phyloP scores from a whole-genome alignment of 805 yeast genomes.

The Millerago galiae region DNA sequence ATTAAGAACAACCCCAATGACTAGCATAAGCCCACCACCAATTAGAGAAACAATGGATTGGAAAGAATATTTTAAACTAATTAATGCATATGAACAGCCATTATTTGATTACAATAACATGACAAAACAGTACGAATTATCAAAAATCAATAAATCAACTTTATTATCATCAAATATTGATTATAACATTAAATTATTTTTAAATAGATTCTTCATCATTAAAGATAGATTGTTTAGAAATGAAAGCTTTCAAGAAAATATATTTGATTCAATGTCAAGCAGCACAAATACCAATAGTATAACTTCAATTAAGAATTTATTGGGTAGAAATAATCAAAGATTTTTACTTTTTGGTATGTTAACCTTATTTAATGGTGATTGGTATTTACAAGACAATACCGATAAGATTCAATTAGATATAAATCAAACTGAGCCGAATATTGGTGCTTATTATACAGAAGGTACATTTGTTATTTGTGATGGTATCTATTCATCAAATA shows the following conservation, averaged over 20 bases:
- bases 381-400: slow-evolving; percentile 74
- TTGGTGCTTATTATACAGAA: slow-evolving; percentile 57
- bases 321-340: slow-evolving; percentile 76
- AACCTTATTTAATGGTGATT: slow-evolving; percentile 57
- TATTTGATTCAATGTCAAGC: slow-evolving; percentile 29
- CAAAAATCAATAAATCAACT: slow-evolving; percentile 15
- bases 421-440: slow-evolving; percentile 52
- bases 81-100: slow-evolving; percentile 62
- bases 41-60: slow-evolving; percentile 41
- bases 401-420: slow-evolving; percentile 61
- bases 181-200: slow-evolving; percentile 35
- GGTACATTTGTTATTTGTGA: slow-evolving; percentile 80
- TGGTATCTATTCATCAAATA: slow-evolving; percentile 70
- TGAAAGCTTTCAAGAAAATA: slow-evolving; percentile 53
- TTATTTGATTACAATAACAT: slow-evolving; percentile 52
- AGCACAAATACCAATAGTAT: slow-evolving; percentile 30
- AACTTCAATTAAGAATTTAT: slow-evolving; percentile 72
- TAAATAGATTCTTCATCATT: slow-evolving; percentile 53
- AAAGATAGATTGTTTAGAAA: slow-evolving; percentile 71
- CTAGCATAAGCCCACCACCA: slow-evolving; percentile 23
- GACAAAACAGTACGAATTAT: slow-evolving; percentile 54
- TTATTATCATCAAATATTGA: slow-evolving; percentile 23
- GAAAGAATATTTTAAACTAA: slow-evolving; percentile 64
- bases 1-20: slow-evolving; percentile 18
- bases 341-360: slow-evolving; percentile 78